phyloP scores from a whole-genome alignment of 768 basidiomycete genomes.

The Mycena chlorophos region DNA sequence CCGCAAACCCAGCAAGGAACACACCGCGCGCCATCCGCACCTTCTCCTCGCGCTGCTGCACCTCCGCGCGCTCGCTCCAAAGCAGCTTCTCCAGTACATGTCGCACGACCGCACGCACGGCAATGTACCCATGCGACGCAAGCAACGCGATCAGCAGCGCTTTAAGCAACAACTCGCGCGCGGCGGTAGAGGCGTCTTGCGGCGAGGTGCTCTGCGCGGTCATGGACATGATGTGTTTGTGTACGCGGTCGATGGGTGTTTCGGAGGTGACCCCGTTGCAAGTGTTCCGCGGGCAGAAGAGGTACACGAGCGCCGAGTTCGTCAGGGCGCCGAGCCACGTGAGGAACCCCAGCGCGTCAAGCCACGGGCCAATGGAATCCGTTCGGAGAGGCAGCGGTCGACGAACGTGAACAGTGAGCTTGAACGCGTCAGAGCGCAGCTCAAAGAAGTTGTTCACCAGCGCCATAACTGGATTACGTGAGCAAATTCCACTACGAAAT shows the following conservation, averaged over 20 bases:
- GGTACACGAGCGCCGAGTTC: constrained; percentile 87
- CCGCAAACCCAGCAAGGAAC: constrained; percentile 26
- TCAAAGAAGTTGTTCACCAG: constrained; percentile 93
- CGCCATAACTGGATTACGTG: constrained; percentile 57
- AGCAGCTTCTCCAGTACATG: constrained; percentile 72
- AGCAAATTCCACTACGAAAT: constrained; percentile 2
- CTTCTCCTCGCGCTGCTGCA: constrained; percentile 57
- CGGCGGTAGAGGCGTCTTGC: constrained; percentile 35
- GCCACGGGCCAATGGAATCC: constrained; percentile 93
- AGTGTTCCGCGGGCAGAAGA: constrained; percentile 55
- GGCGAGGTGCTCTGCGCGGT: constrained; percentile 16
- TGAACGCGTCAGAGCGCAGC: constrained; percentile 91
- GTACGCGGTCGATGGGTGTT: constrained; percentile 29
- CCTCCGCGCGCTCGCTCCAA: constrained; percentile 75
- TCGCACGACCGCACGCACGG: constrained; percentile 61
- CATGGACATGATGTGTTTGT: constrained; percentile 29
- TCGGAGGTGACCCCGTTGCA: constrained; percentile 18
- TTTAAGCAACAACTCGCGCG: constrained; percentile 55
- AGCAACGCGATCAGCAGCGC: constrained; percentile 74
- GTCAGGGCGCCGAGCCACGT: constrained; percentile 88
- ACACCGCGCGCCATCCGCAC: constrained; percentile 40
- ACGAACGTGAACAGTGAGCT: constrained; percentile 82
- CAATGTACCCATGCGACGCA: constrained; percentile 84
- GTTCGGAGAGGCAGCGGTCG: constrained; percentile 85
- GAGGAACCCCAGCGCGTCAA: constrained; percentile 83